These are phyloP conservation scores for Pichiaceae sp. DNA, from an alignment of 1,139 yeast species.

Conservation along the genomic window DNA sequence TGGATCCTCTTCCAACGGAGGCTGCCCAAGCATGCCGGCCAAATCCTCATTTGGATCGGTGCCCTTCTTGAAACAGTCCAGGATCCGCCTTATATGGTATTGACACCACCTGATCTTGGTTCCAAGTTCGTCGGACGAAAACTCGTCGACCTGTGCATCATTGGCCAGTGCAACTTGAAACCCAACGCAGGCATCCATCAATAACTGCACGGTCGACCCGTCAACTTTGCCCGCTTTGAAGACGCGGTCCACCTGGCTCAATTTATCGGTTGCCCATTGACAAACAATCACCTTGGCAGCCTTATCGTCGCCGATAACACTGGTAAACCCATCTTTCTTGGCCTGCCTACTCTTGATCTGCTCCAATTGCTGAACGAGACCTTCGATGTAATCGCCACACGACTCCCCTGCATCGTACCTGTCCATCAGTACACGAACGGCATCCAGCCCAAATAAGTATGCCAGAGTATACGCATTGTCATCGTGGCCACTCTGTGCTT, in stretches of 20 bases:
- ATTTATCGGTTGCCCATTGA: slow-evolving; percentile 7
- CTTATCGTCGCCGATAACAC: slow-evolving; percentile 7
- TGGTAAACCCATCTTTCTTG: slow-evolving; percentile 4
- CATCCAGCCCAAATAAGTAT: slow-evolving; percentile 11
- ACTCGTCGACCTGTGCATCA: neutral
- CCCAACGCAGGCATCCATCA: slow-evolving; percentile 9
- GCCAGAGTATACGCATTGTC: slow-evolving; percentile 7
- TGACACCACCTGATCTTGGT: slow-evolving; percentile 17
- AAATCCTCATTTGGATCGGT: slow-evolving; percentile 18
- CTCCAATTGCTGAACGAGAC: slow-evolving; percentile 5
- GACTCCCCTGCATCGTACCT: slow-evolving; percentile 2
- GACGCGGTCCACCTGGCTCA: slow-evolving; percentile 5
- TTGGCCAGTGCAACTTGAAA: slow-evolving; percentile 7
- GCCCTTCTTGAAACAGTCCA: slow-evolving; percentile 14
- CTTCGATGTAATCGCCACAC: neutral
- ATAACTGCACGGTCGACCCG: slow-evolving; percentile 7
- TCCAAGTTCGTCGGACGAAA: slow-evolving; percentile 5
- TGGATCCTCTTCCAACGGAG: slow-evolving; percentile 6
- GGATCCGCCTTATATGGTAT: slow-evolving; percentile 14
- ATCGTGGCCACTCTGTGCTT: slow-evolving; percentile 4
- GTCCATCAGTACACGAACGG: slow-evolving; percentile 7
- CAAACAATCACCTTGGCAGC: slow-evolving; percentile 9
- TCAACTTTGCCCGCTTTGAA: slow-evolving; percentile 7
- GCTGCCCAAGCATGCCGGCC: slow-evolving; percentile 8
- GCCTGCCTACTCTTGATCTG: slow-evolving; percentile 6